phyloP scores from a whole-genome alignment of 2,329 filamentous ascomycete species.

The Colletotrichum shisoi region DNA sequence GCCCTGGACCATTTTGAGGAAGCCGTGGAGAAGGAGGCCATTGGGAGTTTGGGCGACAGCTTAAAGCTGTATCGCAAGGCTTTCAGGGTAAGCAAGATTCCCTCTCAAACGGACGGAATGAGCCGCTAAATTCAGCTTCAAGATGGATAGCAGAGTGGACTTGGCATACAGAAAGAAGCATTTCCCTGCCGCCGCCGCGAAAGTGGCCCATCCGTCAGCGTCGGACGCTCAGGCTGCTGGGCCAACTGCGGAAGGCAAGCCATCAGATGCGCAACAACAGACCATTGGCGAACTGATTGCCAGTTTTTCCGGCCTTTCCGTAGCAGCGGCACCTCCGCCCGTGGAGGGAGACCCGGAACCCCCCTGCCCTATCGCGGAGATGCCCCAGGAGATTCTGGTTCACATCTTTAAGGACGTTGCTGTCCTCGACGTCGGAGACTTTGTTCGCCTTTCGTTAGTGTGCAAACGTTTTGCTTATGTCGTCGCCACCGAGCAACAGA shows the following conservation, averaged over 20 bases:
- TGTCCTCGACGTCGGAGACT: conserved; percentile 76
- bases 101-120: neutral
- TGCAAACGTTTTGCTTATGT: conserved; percentile 90
- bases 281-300: conserved; percentile 74
- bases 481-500: conserved; percentile 80
- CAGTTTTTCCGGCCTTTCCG: conserved; percentile 75
- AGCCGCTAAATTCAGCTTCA: conserved; percentile 39
- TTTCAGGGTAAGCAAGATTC: conserved; percentile 70
- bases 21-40: conserved; percentile 85
- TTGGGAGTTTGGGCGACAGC: conserved; percentile 88
- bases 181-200: conserved; percentile 72
- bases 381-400: conserved; percentile 85
- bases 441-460: conserved; percentile 77
- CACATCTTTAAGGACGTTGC: conserved; percentile 80
- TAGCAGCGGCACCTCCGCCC: conserved; percentile 71
- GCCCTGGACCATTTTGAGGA: conserved; percentile 93
- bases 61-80: conserved; percentile 87
- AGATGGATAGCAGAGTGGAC: conserved; percentile 88
- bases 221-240: conserved; percentile 39
- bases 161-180: conserved; percentile 89
- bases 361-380: conserved; percentile 77
- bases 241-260: conserved; percentile 40
- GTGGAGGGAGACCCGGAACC: conserved; percentile 76
- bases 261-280: conserved; percentile 50
- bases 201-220: conserved; percentile 47